Percentiles rank a stretch among this genome's conserved stretches.
Conservation (phyloP, 257 asterid genomes). For the Parsonsia alboflavescens region DNA sequence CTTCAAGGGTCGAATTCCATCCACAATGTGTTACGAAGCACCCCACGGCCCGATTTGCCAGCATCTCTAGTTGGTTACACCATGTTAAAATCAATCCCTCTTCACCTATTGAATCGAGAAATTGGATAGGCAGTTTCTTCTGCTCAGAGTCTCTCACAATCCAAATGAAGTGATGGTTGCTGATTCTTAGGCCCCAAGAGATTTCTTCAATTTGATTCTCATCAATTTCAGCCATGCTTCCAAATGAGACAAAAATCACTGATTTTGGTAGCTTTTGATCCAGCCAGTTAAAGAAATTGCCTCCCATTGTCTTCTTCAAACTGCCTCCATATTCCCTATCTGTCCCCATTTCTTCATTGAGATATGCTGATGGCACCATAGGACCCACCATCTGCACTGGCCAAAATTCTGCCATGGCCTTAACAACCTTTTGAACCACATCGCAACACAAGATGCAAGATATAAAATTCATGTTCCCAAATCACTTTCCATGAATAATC, state of each 20-base stretch:
- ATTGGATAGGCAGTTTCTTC: slow-evolving; percentile 3
- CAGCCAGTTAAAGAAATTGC: slow-evolving; percentile 15
- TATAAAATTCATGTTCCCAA: neutral
- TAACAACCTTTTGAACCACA: slow-evolving; percentile 2
- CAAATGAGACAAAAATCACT: slow-evolving; percentile 20
- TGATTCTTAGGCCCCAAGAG: slow-evolving; percentile 8
- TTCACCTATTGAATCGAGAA: neutral
- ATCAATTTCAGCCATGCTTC: slow-evolving; percentile 12
- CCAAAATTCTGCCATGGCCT: slow-evolving; percentile 12
- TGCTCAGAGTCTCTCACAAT: slow-evolving; percentile 12
- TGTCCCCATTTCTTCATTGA: neutral
- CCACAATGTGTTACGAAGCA: slow-evolving; percentile 16
- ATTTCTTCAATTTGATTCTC: slow-evolving; percentile 20
- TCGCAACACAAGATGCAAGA: neutral
- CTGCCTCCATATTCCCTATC: slow-evolving; percentile 13
- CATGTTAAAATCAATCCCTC: slow-evolving; percentile 7
- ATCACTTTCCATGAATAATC: neutral
- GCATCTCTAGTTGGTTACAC: slow-evolving; percentile 13
- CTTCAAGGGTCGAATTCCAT: slow-evolving; percentile 18
- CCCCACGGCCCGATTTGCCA: slow-evolving; percentile 7
- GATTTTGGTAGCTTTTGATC: slow-evolving; percentile 2
- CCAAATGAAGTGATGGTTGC: slow-evolving; percentile 16
- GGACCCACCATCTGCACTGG: slow-evolving; percentile 17
- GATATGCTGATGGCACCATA: slow-evolving; percentile 8
- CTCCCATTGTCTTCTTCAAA: neutral